Conservation (phyloP, 352 stramenopile genomes). For the Globisporangium nagaii region DNA sequence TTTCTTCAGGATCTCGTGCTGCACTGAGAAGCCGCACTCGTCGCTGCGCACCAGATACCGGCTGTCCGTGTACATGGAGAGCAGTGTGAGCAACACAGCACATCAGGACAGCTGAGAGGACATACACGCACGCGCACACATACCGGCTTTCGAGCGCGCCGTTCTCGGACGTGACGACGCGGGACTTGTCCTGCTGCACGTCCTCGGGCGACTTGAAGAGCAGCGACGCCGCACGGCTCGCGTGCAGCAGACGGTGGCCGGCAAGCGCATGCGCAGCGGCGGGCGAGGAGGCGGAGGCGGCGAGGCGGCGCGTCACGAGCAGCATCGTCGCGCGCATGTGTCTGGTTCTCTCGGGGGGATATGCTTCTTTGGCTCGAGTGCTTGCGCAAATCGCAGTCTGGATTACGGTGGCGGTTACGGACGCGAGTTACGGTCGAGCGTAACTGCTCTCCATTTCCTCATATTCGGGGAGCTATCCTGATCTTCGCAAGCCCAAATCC, state of each 20-base stretch:
- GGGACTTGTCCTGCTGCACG: slow-evolving; percentile 20
- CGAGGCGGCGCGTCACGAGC: not conserved
- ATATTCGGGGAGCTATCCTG: no score
- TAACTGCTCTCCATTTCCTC: no score
- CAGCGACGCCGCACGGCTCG: slow-evolving; percentile 26
- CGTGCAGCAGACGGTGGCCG: slow-evolving; percentile 31
- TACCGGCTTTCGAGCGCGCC: slow-evolving; percentile 57
- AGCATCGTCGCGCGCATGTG: not conserved
- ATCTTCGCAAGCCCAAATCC: no score
- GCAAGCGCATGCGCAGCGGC: not conserved
- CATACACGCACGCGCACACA: not conserved
- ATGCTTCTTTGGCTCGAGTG: not conserved
- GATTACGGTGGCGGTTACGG: no score
- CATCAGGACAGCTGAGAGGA: no score
- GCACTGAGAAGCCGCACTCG: slow-evolving; percentile 69
- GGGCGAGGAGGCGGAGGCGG: not conserved
- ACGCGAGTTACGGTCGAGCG: no score
- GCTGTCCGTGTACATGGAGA: slow-evolving; percentile 22
- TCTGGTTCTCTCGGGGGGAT: not conserved
- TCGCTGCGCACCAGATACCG: slow-evolving; percentile 68
- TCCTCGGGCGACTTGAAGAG: slow-evolving; percentile 54
- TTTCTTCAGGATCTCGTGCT: slow-evolving; percentile 69
- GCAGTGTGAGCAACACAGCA: not conserved
- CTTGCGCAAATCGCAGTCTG: not conserved
- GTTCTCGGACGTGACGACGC: slow-evolving; percentile 32